phyloP scores from a whole-genome alignment of 2,329 filamentous ascomycete species.

The Verticillium alfalfae region DNA sequence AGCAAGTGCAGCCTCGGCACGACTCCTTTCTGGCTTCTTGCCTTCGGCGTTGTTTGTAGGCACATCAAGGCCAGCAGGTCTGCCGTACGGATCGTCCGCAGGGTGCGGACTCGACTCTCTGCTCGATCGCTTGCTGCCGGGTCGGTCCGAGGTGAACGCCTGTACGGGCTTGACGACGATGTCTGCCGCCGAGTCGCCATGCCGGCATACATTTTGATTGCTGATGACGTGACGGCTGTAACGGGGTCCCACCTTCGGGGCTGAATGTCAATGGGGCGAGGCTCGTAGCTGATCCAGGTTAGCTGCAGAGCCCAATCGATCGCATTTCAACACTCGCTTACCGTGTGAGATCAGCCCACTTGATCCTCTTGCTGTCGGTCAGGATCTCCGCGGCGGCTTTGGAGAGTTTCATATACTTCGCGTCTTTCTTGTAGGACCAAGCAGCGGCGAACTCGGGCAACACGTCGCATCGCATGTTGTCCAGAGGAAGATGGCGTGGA shows the following conservation, averaged over 20 bases:
- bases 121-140: background rate
- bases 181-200: slow-evolving; percentile 10
- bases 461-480: slow-evolving; percentile 27
- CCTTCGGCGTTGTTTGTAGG: background rate
- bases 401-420: slow-evolving; percentile 38
- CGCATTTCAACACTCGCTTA: slow-evolving; percentile 5
- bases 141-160: slow-evolving; percentile 5
- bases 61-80: background rate
- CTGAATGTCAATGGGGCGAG: slow-evolving; percentile 23
- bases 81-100: background rate
- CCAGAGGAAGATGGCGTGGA: slow-evolving; percentile 28
- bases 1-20: slow-evolving; percentile 2
- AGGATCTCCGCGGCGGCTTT: slow-evolving; percentile 48
- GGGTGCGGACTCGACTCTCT: background rate
- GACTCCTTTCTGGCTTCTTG: background rate
- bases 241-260: slow-evolving; percentile 26
- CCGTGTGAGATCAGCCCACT: slow-evolving; percentile 26
- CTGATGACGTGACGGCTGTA: slow-evolving; percentile 15
- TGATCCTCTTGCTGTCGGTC: slow-evolving; percentile 42
- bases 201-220: slow-evolving; percentile 5
- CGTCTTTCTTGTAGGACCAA: slow-evolving; percentile 37
- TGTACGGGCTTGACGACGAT: slow-evolving; percentile 13
- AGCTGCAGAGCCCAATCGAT: slow-evolving; percentile 31
- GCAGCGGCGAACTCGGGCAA: slow-evolving; percentile 40
- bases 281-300: slow-evolving; percentile 29